Conservation (phyloP, 2,329 filamentous ascomycete species). For the Pleurostoma richardsiae region DNA sequence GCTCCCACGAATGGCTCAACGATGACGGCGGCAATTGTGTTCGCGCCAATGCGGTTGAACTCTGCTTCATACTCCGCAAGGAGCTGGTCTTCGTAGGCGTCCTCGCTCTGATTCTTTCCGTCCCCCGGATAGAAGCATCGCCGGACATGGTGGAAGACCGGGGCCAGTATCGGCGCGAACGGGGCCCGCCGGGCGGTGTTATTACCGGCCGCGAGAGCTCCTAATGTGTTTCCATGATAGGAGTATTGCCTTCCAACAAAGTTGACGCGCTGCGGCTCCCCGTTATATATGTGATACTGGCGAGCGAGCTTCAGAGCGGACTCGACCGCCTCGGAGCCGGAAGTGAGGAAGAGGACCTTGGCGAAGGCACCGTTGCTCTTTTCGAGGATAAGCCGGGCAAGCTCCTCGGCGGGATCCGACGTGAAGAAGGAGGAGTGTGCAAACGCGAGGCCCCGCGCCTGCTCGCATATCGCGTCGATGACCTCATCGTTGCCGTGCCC, state of each 20-base stretch:
- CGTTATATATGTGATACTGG: slow-evolving; percentile 58
- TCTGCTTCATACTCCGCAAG: slow-evolving; percentile 62
- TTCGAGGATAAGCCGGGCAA: slow-evolving; percentile 19
- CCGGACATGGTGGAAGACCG: slow-evolving; percentile 55
- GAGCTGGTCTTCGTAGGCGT: slow-evolving; percentile 55
- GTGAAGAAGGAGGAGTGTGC: slow-evolving; percentile 19
- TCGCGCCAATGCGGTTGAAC: slow-evolving; percentile 58
- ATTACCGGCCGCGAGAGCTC: slow-evolving; percentile 59
- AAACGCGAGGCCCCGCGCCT: slow-evolving; percentile 37
- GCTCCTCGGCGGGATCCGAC: slow-evolving; percentile 17
- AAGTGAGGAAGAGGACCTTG: slow-evolving; percentile 17
- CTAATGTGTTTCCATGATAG: slow-evolving; percentile 70
- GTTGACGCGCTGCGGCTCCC: slow-evolving; percentile 49
- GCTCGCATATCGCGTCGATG: slow-evolving; percentile 45
- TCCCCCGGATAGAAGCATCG: slow-evolving; percentile 64
- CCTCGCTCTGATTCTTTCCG: slow-evolving; percentile 43
- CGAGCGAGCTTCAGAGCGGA: slow-evolving; percentile 47
- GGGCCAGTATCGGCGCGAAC: slow-evolving; percentile 57
- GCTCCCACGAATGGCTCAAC: slow-evolving; percentile 71
- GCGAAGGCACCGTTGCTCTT: slow-evolving; percentile 9
- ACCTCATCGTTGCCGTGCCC: slow-evolving; percentile 56
- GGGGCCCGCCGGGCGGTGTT: slow-evolving; percentile 54
- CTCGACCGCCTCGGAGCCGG: slow-evolving; percentile 9
- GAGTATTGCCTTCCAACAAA: slow-evolving; percentile 66
- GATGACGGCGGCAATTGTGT: slow-evolving; percentile 66